Evolutionary conservation across 1,139 yeast species (phyloP), one percentile per base, ranked within the genome.

Genomic region (Kodamaea ohmeri): DNA sequence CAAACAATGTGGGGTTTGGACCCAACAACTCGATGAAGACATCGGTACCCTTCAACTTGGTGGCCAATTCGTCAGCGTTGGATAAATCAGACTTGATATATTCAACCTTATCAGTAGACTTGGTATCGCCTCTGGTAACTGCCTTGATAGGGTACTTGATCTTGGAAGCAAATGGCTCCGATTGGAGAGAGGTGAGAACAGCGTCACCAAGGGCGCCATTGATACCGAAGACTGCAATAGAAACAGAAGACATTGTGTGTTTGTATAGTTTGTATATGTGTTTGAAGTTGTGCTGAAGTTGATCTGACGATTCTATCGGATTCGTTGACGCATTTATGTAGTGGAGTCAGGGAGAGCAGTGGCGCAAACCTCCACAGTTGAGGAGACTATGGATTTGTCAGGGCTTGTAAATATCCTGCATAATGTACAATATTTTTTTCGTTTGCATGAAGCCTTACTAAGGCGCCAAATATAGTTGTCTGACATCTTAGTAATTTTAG

Each of bases 201-300:
- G 76, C 74, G 40, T 59, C 51, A 25, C 82, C 84, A 34, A 80
- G 59, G 44, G 58, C 45, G 22, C 87, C 86, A 42, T 68, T 63
- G 35, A 70, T 51, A 29, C 86, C 85, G 42, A 75, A 52, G 39
- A 80, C 55, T 24, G 81, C 85, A 48, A 80, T 57, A 4, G 43
- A 9, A 25, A 25, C 12, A 6, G 30, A 7, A 16, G 30, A 27
- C 30, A 27, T 27, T 27, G 20, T 20, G 22, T 20, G 22, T 20
- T 6, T 20, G 22, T 20, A 20, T 6, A 20, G 9, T 20, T 20
- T 6, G n/a, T n/a, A n/a, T n/a, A n/a, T n/a, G n/a, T n/a, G n/a
- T n/a, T n/a, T n/a, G n/a, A n/a, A n/a, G n/a, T n/a, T n/a, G n/a
- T 20, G 22, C 22, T 20, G 22, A 20, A 6, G 22, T 9, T 20